Base-by-base conservation (phyloP, 1,284 basidiomycete species). In the Ganoderma lingzhi region DNA sequence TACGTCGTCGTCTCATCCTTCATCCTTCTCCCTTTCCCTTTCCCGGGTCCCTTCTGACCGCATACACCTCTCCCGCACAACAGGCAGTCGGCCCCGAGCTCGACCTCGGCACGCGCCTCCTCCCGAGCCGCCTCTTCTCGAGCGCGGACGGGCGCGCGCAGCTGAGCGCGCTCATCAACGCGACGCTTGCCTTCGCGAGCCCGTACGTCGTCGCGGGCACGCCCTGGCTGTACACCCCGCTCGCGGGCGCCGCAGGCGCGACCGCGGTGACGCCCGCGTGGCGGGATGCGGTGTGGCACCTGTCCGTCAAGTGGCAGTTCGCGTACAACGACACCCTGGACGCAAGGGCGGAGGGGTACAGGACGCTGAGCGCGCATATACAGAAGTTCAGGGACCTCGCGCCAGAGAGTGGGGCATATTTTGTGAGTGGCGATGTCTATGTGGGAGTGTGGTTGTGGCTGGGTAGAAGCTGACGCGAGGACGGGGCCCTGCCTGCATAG, bases 341-440 rank as follows among this genome's bases (percentile, higher is more conserved):
- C 23, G 82, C 85, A 48, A 82, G 84, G 58, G 67, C 74, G 51
- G 70, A 71, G 0, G 69, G 76, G 14, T 87, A 87, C 72, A 63
- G 75, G n/a, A 70, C 72, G 8, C 79, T 81, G 6, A 81, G 78
- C 62, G 75, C 76, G 42, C 76, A 82, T 8, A 80, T 82, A 6
- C 80, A 86, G 69, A 74, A 78, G 66, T 77, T 87, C 75, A 78
- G 85, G 44, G 80, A 78, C 58, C 80, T 88, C 58, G 83, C 86
- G 3, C 85, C 85, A 0, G 83, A 82, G 65, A 84, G 83, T 64
- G 82, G 81, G 0, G 85, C 87, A n/a, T 88, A 88, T 73, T 76
- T 83, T 67, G 85, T 87, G 66, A 74, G 83, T 80, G 53, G 37
- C 30, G 23, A 23, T 58, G 6, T 10, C 9, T 19, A 37, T 59